phyloP scores from a whole-genome alignment of 129 eudicot genomes.

The Chrysanthemum lavandulifolium region DNA sequence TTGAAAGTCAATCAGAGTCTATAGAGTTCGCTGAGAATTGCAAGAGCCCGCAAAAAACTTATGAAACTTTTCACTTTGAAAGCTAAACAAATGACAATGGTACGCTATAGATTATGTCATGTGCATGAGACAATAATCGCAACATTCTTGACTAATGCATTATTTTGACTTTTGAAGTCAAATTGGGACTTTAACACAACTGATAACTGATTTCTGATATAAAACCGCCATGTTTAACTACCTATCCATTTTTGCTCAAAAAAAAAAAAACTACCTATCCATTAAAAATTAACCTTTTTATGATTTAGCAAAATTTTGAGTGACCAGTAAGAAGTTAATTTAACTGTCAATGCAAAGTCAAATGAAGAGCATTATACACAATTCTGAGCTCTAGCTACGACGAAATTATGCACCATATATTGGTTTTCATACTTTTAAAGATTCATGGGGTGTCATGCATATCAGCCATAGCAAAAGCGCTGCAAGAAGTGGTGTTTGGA shows the following conservation, averaged over 20 bases:
- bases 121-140: background rate
- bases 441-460: too few relatives aligned
- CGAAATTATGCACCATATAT: background rate
- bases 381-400: background rate
- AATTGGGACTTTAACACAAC: background rate
- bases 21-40: background rate
- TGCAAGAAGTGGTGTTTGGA: too few relatives aligned
- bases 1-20: background rate
- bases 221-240: background rate
- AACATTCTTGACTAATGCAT: background rate
- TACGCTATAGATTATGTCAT: background rate
- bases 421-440: too few relatives aligned
- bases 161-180: conserved; percentile 25
- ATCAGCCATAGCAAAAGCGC: too few relatives aligned
- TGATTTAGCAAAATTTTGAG: background rate
- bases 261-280: background rate
- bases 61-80: background rate
- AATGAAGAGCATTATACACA: background rate
- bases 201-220: background rate
- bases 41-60: background rate
- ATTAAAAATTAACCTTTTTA: background rate
- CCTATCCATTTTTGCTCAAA: background rate
- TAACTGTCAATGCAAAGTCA: conserved; percentile 15
- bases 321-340: background rate
- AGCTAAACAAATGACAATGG: background rate